These are phyloP conservation scores for Corrigiola litoralis DNA, from an alignment of 179 eudicot genomes.

Conservation along the genomic window DNA sequence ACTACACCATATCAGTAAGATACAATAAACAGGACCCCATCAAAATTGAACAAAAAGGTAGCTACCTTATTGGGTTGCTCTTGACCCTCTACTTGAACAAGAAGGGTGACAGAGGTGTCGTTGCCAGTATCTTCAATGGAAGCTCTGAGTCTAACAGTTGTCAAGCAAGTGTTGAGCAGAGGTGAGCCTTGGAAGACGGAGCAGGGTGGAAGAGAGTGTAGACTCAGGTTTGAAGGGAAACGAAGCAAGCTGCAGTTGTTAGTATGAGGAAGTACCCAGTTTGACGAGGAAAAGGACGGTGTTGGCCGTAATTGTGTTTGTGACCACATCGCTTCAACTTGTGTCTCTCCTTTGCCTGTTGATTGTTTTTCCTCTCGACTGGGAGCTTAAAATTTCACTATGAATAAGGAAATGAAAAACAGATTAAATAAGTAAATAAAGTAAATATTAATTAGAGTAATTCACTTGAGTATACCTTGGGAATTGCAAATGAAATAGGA, in stretches of 20 bases:
- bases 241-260: background rate
- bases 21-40: too few species aligned
- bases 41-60: background rate
- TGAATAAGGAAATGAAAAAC: too few species aligned
- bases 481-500: too few species aligned
- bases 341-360: background rate
- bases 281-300: background rate
- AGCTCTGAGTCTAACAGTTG: slow-evolving; percentile 1
- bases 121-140: background rate
- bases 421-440: too few species aligned
- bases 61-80: background rate
- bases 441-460: too few species aligned
- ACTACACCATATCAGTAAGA: too few species aligned
- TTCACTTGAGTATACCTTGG: too few species aligned
- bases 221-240: background rate
- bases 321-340: slow-evolving; percentile 6
- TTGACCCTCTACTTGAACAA: background rate
- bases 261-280: background rate
- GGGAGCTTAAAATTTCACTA: too few species aligned
- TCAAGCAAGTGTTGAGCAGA: background rate
- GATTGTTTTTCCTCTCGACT: too few species aligned
- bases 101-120: background rate
- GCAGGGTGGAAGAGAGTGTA: too few species aligned
- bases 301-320: background rate
- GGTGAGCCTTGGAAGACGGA: too few species aligned